Evolutionary conservation across 345 rosid species (phyloP), one percentile per base, ranked within the genome.

Genomic region (Eucalyptus polybractea): DNA sequence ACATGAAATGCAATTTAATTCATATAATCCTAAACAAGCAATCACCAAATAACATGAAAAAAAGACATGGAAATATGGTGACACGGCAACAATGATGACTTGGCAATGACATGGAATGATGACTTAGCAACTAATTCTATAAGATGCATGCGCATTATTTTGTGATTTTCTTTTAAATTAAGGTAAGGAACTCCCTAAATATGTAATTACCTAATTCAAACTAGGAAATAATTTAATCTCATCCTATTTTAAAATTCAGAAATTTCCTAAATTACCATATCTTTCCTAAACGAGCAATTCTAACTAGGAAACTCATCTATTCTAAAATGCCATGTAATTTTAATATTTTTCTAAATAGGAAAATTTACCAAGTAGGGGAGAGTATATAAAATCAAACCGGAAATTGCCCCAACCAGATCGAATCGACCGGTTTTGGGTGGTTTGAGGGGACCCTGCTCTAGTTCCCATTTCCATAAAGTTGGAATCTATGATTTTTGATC

Each of bases 391-490:
- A 7, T 53, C 10, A 5, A 53, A 19, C 56, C 2, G 2, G 56
- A 53, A 53, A 53, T 53, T 53, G 24, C 1, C 24, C 56, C 5
- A 19, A 53, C 24, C 10, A 53, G 0, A 53, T 53, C 0, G 0
- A 19, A 53, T 53, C 56, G 0, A 19, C 10, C 1, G 0, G 10
- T 53, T 7, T 53, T 53, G 24, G 56, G 24, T 19, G 24, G 24
- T 53, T 53, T 53, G 56, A 53, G 56, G 56, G 56, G 56, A 51
- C 56, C 56, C 1, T 51, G 4, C 22, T 51, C 22, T 17, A 0
- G 24, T 53, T 53, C 24, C 56, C 56, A 53, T 53, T 3, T 19
- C 56, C 56, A 19, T 53, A 19, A 53, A 53, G 10, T 53, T 53
- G 2, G 24, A 53, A 53, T 53, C 4, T 53, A 53, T 19, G 24